Conservation (phyloP, 2,329 filamentous ascomycete genomes). For the Colletotrichum caudatum region DNA sequence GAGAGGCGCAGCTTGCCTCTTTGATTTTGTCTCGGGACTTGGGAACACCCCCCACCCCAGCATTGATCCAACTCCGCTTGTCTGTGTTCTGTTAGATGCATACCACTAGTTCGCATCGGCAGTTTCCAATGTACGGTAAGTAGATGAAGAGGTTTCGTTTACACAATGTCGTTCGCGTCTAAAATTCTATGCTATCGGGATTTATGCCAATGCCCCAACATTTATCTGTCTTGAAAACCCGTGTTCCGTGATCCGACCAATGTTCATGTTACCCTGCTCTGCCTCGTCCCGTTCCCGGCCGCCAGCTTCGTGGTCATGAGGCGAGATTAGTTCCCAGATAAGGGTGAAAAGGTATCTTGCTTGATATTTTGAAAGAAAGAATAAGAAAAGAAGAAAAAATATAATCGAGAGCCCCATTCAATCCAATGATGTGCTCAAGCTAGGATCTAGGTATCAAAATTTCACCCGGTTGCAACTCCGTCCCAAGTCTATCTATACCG, state of each 20-base stretch:
- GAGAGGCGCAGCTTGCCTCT: neutral
- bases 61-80: too few relatives aligned
- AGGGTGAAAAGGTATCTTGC: slow-evolving; percentile 14
- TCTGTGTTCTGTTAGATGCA: too few relatives aligned
- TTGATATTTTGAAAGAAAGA: slow-evolving; percentile 10
- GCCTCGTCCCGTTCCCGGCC: neutral
- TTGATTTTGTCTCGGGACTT: neutral
- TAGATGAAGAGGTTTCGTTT: neutral
- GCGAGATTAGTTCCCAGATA: slow-evolving; percentile 25
- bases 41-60: too few relatives aligned
- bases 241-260: neutral
- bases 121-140: neutral
- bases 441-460: slow-evolving; percentile 37
- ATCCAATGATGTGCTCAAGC: slow-evolving; percentile 28
- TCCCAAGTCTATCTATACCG: slow-evolving; percentile 40
- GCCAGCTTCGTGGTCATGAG: slow-evolving; percentile 1
- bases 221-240: neutral
- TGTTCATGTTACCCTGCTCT: neutral
- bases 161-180: neutral
- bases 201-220: slow-evolving; percentile 6
- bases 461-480: slow-evolving; percentile 31
- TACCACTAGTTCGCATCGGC: neutral
- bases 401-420: slow-evolving; percentile 11
- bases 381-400: slow-evolving; percentile 15
- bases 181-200: slow-evolving; percentile 20